Evolutionary conservation across 148 eudicot genomes (phyloP), one percentile per base, ranked within the genome.

Genomic region (Camellia japonica): DNA sequence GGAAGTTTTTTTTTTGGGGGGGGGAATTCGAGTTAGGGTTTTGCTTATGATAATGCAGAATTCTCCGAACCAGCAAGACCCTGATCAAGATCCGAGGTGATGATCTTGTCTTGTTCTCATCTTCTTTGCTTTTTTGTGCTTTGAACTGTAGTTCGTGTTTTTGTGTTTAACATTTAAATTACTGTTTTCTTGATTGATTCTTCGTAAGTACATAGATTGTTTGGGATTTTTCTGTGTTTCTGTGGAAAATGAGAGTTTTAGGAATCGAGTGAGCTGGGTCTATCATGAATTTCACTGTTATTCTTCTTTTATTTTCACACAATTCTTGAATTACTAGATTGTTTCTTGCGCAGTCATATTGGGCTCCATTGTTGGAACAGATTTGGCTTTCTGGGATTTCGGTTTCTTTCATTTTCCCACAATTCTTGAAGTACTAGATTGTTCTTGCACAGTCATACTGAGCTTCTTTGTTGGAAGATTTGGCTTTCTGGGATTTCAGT

Each of bases 41-140:
- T 23, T 71, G 67, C 56, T 43, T 42, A 49, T 61, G 52, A 60
- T 30, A 46, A 72, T 72, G 82, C 77, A 71, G 70, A 61, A 72
- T 71, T 18, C 72, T 15, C 49, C 62, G 20, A 52, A 77, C 62
- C 80, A 30, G 49, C 61, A 9, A 54, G 62, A 71, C 44, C 61
- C 68, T 60, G 76, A 71, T 79, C 76, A 62, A 72, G 77, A 79
- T 79, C 82, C 7, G 69, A 71, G 82, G 82, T 79, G 58, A 47
- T 7, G 70, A 51, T 77, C 67, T 13, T 19, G 41, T 0, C 51
- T 5, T 78, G 12, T 42, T 51, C 41, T 44, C 16, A 0, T 56
- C 12, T 41, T 54, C 38, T 42, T 68, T 69, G 23, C 5, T 10
- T 63, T 5, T 18, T 14, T 46, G 18, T 16, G 68, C 44, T 23